Base-by-base conservation (phyloP, 2,329 filamentous ascomycete genomes). In the Biscogniauxia marginata region DNA sequence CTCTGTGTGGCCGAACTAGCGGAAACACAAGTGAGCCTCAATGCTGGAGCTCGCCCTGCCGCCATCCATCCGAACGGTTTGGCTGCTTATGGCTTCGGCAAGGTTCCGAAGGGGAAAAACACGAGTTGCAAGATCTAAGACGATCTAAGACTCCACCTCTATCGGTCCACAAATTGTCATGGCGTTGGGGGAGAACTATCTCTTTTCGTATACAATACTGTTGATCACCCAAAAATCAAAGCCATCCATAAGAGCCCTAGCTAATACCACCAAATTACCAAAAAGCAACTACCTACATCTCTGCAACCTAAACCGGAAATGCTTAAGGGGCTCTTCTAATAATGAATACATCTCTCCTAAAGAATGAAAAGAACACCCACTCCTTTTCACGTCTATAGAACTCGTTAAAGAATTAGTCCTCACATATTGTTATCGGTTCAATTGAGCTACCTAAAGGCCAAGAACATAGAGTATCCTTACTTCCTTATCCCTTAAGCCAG, bases 21-120 rank as follows among this genome's bases (percentile, higher is more conserved):
- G 50, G 58, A 58, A 50, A 58, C 56, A 58, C 55, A 59, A 57
- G 60, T 54, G 64, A 66, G 63, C 62, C 65, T 67, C 64, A 66
- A 63, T 57, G 56, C 52, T 57, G 53, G 51, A 54, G 56, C 56
- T 52, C 57, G 25, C 43, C 50, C 49, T 52, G 30, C 30, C 30
- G 30, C 30, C 30, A 16, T 62, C 60, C 48, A 51, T 63, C 62
- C 62, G 61, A 63, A 65, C 62, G 62, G 60, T 63, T 61, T 61
- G 65, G 65, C 65, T 66, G 64, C 64, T 67, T 67, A 67, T 67
- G 65, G 65, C 65, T 67, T 67, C 65, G 65, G 64, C 60, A 66
- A 50, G 46, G 53, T 64, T 64, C 63, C 64, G 64, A 65, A 54
- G 61, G 51, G 13, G 53, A 56, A n/a, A 46, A 16, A 46, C 55